A percentile compares a stretch with the other conserved stretches of the same genome.
phyloP scores from a whole-genome alignment of 2,329 filamentous ascomycete species.

The Ophiosphaerella herpotricha region DNA sequence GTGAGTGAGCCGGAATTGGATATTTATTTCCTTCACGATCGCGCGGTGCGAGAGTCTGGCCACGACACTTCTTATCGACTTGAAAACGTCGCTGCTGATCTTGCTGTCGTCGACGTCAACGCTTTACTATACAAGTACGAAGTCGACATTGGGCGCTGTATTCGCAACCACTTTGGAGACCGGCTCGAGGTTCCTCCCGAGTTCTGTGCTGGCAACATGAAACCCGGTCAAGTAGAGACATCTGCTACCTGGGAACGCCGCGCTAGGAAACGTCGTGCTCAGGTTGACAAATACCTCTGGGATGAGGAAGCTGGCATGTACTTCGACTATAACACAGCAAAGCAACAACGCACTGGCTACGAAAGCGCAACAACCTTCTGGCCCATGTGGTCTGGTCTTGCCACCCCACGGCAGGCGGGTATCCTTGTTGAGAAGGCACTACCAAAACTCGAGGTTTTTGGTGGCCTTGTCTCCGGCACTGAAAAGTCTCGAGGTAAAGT shows the following conservation, averaged over 20 bases:
- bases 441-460: slow-evolving; percentile 84
- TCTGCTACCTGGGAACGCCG: slow-evolving; percentile 91
- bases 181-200: slow-evolving; percentile 79
- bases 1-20: slow-evolving; percentile 87
- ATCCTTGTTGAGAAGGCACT: slow-evolving; percentile 79
- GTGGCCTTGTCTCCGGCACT: slow-evolving; percentile 87
- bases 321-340: slow-evolving; percentile 93
- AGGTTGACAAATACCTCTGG: slow-evolving; percentile 94
- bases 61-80: slow-evolving; percentile 96
- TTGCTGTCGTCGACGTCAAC: slow-evolving; percentile 94
- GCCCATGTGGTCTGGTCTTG: slow-evolving; percentile 94
- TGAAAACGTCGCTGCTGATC: slow-evolving; percentile 76
- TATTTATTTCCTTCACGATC: slow-evolving; percentile 94
- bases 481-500: slow-evolving; percentile 83
- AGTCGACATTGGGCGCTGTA: slow-evolving; percentile 84
- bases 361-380: slow-evolving; percentile 95
- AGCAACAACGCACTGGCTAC: slow-evolving; percentile 79
- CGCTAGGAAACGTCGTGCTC: slow-evolving; percentile 78
- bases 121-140: slow-evolving; percentile 97
- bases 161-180: slow-evolving; percentile 83
- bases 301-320: slow-evolving; percentile 91
- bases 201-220: slow-evolving; percentile 70
- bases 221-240: slow-evolving; percentile 73
- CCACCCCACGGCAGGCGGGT: slow-evolving; percentile 83
- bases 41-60: slow-evolving; percentile 92